Conservation (phyloP, 768 basidiomycete species). For the Trametes maxima region DNA sequence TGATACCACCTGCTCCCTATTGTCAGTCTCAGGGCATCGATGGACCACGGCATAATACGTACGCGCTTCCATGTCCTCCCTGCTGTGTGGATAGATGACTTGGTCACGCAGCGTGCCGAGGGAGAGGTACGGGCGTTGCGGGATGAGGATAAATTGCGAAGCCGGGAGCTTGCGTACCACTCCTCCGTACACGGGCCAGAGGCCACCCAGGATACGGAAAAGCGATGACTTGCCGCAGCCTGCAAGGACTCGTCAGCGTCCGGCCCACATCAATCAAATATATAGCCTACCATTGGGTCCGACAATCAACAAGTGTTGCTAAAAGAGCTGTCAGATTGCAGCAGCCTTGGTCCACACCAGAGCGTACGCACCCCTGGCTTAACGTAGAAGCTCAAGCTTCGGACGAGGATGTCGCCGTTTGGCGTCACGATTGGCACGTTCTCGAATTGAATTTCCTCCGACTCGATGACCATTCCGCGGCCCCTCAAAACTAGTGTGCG, state of each 20-base stretch:
- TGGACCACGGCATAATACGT: constrained; percentile 34
- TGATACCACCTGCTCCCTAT: constrained; percentile 55
- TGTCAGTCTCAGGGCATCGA: neutral
- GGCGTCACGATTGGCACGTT: constrained; percentile 95
- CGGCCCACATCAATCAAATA: neutral
- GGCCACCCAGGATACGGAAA: constrained; percentile 93
- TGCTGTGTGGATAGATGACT: constrained; percentile 92
- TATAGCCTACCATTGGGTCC: constrained; percentile 79
- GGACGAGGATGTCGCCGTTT: constrained; percentile 90
- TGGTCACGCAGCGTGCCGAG: constrained; percentile 94
- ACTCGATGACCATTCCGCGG: constrained; percentile 77
- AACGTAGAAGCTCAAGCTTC: constrained; percentile 84
- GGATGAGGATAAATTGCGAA: constrained; percentile 89
- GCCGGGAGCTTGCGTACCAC: constrained; percentile 88
- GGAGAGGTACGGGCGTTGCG: constrained; percentile 94
- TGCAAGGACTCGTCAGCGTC: constrained; percentile 26
- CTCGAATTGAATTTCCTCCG: constrained; percentile 90
- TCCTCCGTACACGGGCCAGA: constrained; percentile 92
- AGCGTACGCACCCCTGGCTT: constrained; percentile 70
- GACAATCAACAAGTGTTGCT: constrained; percentile 89
- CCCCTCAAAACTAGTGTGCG: constrained; percentile 65
- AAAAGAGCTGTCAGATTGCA: constrained; percentile 31
- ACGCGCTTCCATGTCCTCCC: constrained; percentile 78
- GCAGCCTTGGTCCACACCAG: neutral
- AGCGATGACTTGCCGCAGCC: constrained; percentile 89